A percentile compares a stretch with the other conserved stretches of the same genome.
phyloP scores from a whole-genome alignment of 495 filamentous ascomycete species.

The Trypethelium eluteriae region DNA sequence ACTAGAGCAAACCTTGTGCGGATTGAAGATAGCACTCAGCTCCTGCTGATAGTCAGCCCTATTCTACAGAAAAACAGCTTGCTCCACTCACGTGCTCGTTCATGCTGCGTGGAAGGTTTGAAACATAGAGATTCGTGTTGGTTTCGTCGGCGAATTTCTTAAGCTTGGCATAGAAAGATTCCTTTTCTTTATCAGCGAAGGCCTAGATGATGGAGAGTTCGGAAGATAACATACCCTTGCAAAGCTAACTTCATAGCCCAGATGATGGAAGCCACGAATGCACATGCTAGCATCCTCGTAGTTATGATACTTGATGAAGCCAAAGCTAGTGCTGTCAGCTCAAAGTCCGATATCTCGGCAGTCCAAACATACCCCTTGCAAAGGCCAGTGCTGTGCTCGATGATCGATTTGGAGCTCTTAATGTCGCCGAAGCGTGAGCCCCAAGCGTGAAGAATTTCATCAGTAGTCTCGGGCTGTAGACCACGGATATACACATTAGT shows the following conservation, averaged over 20 bases:
- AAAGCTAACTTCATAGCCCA: constrained; percentile 95
- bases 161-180: constrained; percentile 92
- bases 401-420: constrained; percentile 92
- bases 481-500: constrained; percentile 98
- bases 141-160: constrained; percentile 78
- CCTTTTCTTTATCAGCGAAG: constrained; percentile 43
- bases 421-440: constrained; percentile 82
- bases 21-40: constrained; percentile 68
- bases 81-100: constrained; percentile 65
- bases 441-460: constrained; percentile 77
- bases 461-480: constrained; percentile 86
- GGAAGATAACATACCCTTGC: constrained; percentile 56
- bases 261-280: constrained; percentile 88
- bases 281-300: constrained; percentile 86
- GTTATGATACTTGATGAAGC: constrained; percentile 87
- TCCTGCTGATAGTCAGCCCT: constrained; percentile 44
- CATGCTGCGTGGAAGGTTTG: constrained; percentile 83
- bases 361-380: constrained; percentile 76
- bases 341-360: constrained; percentile 16
- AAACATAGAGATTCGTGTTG: constrained; percentile 95
- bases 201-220: not conserved
- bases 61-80: not conserved
- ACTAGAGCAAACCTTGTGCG: constrained; percentile 77
- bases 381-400: constrained; percentile 78
- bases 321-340: constrained; percentile 55